Conservation (phyloP, 2,329 filamentous ascomycete species). For the Eurotiales sp. region DNA sequence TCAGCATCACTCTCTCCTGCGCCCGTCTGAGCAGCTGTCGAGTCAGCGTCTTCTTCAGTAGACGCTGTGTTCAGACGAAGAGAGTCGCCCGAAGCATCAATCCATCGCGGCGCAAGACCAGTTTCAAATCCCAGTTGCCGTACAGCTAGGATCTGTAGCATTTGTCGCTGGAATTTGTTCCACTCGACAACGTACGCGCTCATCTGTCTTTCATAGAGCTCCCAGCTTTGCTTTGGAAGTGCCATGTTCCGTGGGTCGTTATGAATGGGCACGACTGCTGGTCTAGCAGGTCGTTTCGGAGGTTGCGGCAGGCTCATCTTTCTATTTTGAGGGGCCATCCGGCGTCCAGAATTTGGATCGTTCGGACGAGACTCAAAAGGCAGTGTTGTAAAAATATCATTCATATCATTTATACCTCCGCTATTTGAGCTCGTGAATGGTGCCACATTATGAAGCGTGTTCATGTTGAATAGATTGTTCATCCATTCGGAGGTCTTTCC, state of each 20-base stretch:
- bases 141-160: slow-evolving; percentile 54
- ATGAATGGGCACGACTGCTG: slow-evolving; percentile 20
- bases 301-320: slow-evolving; percentile 48
- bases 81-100: slow-evolving; percentile 51
- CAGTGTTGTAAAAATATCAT: slow-evolving; percentile 51
- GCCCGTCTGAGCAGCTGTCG: slow-evolving; percentile 15
- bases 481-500: slow-evolving; percentile 16
- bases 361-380: slow-evolving; percentile 57
- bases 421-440: slow-evolving; percentile 47
- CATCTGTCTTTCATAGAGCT: slow-evolving; percentile 52
- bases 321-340: slow-evolving; percentile 31
- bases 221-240: slow-evolving; percentile 47
- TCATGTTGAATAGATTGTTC: slow-evolving; percentile 42
- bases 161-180: slow-evolving; percentile 51
- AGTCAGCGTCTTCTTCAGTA: not conserved
- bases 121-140: slow-evolving; percentile 48
- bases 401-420: slow-evolving; percentile 50
- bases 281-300: slow-evolving; percentile 47
- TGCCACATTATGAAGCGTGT: slow-evolving; percentile 47
- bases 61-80: slow-evolving; percentile 27
- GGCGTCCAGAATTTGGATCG: slow-evolving; percentile 38
- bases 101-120: slow-evolving; percentile 46
- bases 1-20: slow-evolving; percentile 21
- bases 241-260: slow-evolving; percentile 30
- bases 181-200: slow-evolving; percentile 55